phyloP scores from a whole-genome alignment of 2,329 filamentous ascomycete species.

The Alternaria brassicicola region DNA sequence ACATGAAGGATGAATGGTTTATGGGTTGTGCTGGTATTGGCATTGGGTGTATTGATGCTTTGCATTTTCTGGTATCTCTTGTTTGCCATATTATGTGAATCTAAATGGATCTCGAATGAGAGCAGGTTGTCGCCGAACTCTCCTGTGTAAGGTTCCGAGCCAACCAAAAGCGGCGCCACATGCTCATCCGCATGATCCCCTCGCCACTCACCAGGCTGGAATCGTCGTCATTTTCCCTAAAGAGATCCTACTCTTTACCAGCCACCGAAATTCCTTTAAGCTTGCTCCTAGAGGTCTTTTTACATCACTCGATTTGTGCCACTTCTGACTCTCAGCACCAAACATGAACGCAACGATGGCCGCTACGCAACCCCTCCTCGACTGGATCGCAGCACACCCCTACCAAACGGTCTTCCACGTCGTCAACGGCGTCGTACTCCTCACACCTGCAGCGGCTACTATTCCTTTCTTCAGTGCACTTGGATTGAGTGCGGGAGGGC shows the following conservation, averaged over 20 bases:
- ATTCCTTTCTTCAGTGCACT: constrained; percentile 29
- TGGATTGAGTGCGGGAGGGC: constrained; percentile 30
- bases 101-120: too few species aligned
- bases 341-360: constrained; percentile 3
- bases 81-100: too few species aligned
- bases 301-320: background rate
- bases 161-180: constrained; percentile 8
- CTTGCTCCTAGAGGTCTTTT: background rate
- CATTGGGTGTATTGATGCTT: too few species aligned
- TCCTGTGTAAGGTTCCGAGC: background rate
- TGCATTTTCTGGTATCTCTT: too few species aligned
- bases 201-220: background rate
- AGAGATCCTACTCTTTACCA: background rate
- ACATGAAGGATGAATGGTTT: background rate
- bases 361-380: constrained; percentile 12
- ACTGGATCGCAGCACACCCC: constrained; percentile 31
- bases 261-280: too few species aligned
- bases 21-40: background rate
- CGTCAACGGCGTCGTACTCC: constrained; percentile 29
- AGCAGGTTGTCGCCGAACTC: background rate
- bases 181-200: background rate
- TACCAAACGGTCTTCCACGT: constrained; percentile 34
- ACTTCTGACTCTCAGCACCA: background rate
- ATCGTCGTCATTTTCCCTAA: background rate
- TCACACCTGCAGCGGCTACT: constrained; percentile 30